Conservation (phyloP, 2,329 filamentous ascomycete species). For the Ophiocordyceps camponoti-rufipedis region DNA sequence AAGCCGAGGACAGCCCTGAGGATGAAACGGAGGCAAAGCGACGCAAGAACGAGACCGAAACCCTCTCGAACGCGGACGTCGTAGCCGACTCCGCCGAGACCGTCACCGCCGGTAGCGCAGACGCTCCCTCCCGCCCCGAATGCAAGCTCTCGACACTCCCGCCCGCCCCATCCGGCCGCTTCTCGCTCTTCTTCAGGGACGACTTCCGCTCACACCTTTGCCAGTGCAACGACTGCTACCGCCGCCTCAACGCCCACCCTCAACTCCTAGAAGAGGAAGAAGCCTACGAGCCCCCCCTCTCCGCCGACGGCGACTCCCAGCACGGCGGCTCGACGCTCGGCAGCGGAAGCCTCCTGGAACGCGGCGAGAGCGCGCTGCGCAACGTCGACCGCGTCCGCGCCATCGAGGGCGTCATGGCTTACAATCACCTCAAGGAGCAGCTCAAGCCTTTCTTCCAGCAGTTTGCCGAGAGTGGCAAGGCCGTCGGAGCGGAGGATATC, state of each 20-base stretch:
- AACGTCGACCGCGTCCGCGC: slow-evolving; percentile 85
- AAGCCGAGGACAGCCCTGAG: slow-evolving; percentile 34
- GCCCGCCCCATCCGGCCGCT: slow-evolving; percentile 30
- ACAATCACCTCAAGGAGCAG: slow-evolving; percentile 89
- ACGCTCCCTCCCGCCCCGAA: not conserved
- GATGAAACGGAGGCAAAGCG: slow-evolving; percentile 28
- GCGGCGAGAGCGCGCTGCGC: slow-evolving; percentile 79
- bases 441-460: slow-evolving; percentile 89
- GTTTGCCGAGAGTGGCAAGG: slow-evolving; percentile 78
- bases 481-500: slow-evolving; percentile 87
- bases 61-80: not conserved
- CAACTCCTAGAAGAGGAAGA: slow-evolving; percentile 91
- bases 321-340: slow-evolving; percentile 41
- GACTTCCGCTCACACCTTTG: slow-evolving; percentile 68
- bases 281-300: slow-evolving; percentile 79
- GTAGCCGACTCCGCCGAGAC: not conserved
- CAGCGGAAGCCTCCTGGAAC: slow-evolving; percentile 71
- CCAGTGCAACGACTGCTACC: slow-evolving; percentile 67
- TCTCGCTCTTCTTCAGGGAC: slow-evolving; percentile 69
- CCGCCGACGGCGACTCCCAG: slow-evolving; percentile 37
- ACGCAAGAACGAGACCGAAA: slow-evolving; percentile 24
- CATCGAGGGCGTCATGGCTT: slow-evolving; percentile 95
- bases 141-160: slow-evolving; percentile 49
- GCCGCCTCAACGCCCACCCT: slow-evolving; percentile 46
- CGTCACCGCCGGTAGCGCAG: not conserved